Base-by-base conservation (phyloP, 768 basidiomycete genomes). In the Tulasnella sp. region DNA sequence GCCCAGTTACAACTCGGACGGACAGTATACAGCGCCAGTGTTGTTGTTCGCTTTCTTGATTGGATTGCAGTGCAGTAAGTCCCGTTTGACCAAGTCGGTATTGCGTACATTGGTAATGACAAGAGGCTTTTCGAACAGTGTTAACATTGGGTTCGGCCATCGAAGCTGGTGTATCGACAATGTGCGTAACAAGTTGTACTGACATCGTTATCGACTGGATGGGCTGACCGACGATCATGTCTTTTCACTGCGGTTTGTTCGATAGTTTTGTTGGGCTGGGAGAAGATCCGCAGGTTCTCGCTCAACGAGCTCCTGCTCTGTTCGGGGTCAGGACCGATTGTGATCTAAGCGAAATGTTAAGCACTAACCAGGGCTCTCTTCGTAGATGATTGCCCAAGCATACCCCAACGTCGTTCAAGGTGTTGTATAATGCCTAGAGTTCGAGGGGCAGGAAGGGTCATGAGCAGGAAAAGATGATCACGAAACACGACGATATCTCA, bases 81-180 rank as follows among this genome's bases (percentile, higher is more conserved):
- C 54, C 45, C 80, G 79, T n/a, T 78, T 79, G 22, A 78, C 81
- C 22, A 71, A 12, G 14, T 12, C 80, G 42, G 74, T 38, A 8
- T 4, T 37, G 37, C 22, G 52, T 5, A 2, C 29, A 15, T 11
- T 7, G 73, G n/a, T 58, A 58, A 19, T 58, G 52, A 37, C 42
- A 22, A 58, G 7, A 31, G 36, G 29, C 80, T 78, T 14, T 71
- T 77, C n/a, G n/a, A 11, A 64, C 78, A 92, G 91, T 88, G 19
- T 82, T 91, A 77, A 92, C 91, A 7, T 83, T 92, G 77, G 88
- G 89, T 2, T 90, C 90, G 15, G 89, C 91, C 3, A 89, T 93
- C 79, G 93, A 94, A 81, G 93, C 92, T 17, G 94, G 93, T 71
- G 93, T 95, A 0, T 94, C 93, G 1, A 94, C 93, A 1, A 93